Conservation (phyloP, 345 rosid genomes). For the Eucalyptus victrix region DNA sequence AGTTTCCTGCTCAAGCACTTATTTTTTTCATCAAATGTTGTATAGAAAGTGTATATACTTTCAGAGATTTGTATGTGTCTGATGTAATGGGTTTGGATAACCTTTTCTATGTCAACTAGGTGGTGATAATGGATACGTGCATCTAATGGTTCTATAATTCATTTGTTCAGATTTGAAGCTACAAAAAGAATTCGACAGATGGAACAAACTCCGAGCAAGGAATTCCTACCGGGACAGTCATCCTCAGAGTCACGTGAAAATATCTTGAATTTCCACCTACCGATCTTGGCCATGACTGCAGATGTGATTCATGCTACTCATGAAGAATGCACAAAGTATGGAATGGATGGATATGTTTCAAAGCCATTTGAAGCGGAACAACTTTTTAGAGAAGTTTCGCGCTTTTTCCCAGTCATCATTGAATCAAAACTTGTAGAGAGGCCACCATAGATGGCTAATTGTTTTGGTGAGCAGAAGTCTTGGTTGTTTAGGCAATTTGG, state of each 20-base stretch:
- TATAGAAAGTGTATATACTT: neutral
- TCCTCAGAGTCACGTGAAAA: conserved; percentile 13
- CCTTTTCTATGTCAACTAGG: neutral
- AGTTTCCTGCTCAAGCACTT: neutral
- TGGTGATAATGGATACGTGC: neutral
- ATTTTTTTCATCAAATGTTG: neutral
- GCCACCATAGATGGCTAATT: neutral
- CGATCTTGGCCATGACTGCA: conserved; percentile 94
- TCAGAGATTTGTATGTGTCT: neutral
- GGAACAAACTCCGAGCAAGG: conserved; percentile 29
- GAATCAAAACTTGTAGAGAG: neutral
- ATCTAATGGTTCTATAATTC: neutral
- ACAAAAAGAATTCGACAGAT: conserved; percentile 55
- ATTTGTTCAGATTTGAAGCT: conserved; percentile 56
- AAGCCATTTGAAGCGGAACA: conserved; percentile 93
- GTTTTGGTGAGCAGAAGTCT: neutral
- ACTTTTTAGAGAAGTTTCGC: conserved; percentile 64
- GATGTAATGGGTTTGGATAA: neutral
- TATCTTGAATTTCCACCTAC: conserved; percentile 36
- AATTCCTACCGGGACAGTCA: conserved; percentile 16
- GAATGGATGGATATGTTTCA: conserved; percentile 93
- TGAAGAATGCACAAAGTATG: conserved; percentile 46
- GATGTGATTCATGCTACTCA: conserved; percentile 90
- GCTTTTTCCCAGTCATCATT: conserved; percentile 29
- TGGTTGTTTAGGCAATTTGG: neutral